Conservation (phyloP, 2,329 filamentous ascomycete genomes). For the Calonectria henricotiae region DNA sequence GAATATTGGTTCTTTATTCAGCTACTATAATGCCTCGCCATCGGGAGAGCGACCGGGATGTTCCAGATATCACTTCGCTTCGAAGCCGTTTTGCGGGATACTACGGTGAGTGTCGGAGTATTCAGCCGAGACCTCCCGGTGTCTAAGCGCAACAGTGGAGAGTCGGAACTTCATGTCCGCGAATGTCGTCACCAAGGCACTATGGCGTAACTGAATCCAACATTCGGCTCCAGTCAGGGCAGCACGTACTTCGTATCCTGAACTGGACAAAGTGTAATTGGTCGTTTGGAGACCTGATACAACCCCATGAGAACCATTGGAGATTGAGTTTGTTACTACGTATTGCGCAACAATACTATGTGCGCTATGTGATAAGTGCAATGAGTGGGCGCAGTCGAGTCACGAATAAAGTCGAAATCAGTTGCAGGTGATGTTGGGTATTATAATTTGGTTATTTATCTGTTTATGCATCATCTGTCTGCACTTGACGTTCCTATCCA, state of each 20-base stretch:
- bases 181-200: too few species aligned
- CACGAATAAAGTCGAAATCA: neutral
- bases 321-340: too few species aligned
- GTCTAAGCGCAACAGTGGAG: neutral
- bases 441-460: constrained; percentile 44
- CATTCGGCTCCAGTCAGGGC: too few species aligned
- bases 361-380: neutral
- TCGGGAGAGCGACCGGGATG: neutral
- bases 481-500: constrained; percentile 40
- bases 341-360: neutral
- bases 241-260: too few species aligned
- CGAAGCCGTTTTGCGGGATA: neutral
- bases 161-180: too few species aligned
- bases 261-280: too few species aligned
- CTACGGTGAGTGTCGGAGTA: neutral
- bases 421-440: constrained; percentile 41
- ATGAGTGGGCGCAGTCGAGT: neutral
- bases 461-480: constrained; percentile 49
- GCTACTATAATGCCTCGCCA: neutral
- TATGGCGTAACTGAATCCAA: too few species aligned
- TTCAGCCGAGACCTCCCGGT: constrained; percentile 1
- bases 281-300: too few species aligned
- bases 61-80: neutral
- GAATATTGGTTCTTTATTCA: too few species aligned
- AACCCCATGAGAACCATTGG: too few species aligned